A percentile compares a stretch with the other conserved stretches of the same genome.
Conservation (phyloP, 148 eudicot species). For the Heliosperma pusillum region DNA sequence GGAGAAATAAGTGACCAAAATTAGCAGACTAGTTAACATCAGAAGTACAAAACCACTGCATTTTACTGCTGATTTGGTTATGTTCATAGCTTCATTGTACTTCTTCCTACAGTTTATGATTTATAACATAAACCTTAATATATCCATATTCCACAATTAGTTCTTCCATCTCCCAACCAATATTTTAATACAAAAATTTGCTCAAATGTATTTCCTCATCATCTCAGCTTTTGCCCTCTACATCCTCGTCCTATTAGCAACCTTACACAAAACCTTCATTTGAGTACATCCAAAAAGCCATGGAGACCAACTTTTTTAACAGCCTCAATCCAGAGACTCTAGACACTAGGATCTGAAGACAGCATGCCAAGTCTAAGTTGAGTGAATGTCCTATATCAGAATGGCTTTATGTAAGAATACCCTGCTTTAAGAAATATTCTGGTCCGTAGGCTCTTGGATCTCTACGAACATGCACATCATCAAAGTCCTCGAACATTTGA, state of each 20-base stretch:
- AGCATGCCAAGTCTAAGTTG: background rate
- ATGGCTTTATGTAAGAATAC: background rate
- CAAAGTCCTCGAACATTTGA: no score
- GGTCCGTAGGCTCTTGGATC: background rate
- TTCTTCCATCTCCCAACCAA: background rate
- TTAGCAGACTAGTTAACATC: no score
- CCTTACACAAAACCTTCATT: no score
- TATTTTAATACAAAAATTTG: background rate
- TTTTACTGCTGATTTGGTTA: no score
- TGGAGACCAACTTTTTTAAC: background rate
- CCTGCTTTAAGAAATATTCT: background rate
- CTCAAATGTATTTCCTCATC: background rate
- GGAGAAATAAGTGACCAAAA: no score
- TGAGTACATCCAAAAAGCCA: no score
- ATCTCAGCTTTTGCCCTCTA: no score
- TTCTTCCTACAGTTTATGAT: no score
- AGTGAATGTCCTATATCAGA: background rate
- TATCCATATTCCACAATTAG: background rate
- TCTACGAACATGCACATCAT: background rate
- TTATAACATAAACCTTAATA: no score
- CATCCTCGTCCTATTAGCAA: no score
- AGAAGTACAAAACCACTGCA: no score
- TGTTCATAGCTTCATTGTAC: no score
- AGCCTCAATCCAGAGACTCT: background rate
- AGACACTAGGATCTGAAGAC: background rate